Conservation (phyloP, 129 eudicot genomes). For the Helianthus tuberosus region DNA sequence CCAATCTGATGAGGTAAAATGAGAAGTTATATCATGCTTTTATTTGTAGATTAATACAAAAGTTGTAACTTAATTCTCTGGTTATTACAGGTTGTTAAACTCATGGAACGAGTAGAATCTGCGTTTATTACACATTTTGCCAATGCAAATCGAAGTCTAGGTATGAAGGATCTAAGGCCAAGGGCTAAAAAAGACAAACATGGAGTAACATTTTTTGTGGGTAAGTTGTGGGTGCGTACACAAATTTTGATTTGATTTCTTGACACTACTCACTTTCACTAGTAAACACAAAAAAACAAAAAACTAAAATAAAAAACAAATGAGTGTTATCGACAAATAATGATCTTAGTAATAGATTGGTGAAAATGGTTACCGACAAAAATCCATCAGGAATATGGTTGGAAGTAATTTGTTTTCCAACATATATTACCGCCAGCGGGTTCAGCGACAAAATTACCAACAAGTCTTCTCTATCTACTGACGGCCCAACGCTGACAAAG, state of each 20-base stretch:
- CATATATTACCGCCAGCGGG: too few species aligned
- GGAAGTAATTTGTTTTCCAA: too few species aligned
- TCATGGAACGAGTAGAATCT: slow-evolving; percentile 59
- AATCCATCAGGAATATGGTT: too few species aligned
- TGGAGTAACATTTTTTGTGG: slow-evolving; percentile 54
- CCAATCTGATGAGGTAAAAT: slow-evolving; percentile 62
- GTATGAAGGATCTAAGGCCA: slow-evolving; percentile 54
- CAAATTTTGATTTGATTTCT: not conserved
- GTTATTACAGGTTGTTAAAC: slow-evolving; percentile 45
- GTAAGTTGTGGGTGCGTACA: slow-evolving; percentile 28
- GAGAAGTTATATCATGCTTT: not conserved
- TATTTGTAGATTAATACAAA: slow-evolving; percentile 4
- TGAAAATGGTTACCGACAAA: too few species aligned
- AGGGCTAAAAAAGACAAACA: slow-evolving; percentile 56
- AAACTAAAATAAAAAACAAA: too few species aligned
- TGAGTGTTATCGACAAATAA: too few species aligned
- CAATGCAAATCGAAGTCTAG: slow-evolving; percentile 60
- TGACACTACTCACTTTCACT: not conserved
- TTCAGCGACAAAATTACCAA: too few species aligned
- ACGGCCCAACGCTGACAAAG: too few species aligned
- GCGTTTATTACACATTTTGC: slow-evolving; percentile 62
- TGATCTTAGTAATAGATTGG: too few species aligned
- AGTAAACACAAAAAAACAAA: too few species aligned
- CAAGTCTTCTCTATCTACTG: too few species aligned
- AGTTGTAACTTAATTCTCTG: not conserved